phyloP scores from a whole-genome alignment of 2,329 filamentous ascomycete genomes.

The Calonectria multiphialidica region DNA sequence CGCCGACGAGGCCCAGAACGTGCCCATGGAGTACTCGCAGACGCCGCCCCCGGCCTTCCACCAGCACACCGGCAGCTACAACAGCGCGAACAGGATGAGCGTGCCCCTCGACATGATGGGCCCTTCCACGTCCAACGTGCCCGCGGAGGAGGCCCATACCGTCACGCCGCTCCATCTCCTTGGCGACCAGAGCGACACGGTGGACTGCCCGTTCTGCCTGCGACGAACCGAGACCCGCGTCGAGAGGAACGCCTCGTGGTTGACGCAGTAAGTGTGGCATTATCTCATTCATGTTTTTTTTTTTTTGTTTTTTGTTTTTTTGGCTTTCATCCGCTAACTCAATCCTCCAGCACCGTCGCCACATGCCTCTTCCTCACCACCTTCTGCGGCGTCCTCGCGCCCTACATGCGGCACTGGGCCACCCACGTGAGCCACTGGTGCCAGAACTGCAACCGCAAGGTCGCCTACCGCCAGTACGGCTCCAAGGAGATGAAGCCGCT shows the following conservation, averaged over 20 bases:
- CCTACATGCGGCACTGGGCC: slow-evolving; percentile 37
- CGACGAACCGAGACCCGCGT: slow-evolving; percentile 36
- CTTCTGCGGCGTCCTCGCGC: slow-evolving; percentile 38
- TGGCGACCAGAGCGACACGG: slow-evolving; percentile 36
- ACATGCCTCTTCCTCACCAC: slow-evolving; percentile 40
- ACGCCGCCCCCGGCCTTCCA: slow-evolving; percentile 8
- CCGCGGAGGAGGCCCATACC: slow-evolving; percentile 20
- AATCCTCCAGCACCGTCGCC: slow-evolving; percentile 22
- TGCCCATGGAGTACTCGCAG: neutral
- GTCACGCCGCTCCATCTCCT: slow-evolving; percentile 43
- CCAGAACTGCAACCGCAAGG: slow-evolving; percentile 42
- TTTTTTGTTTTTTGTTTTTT: too few relatives aligned
- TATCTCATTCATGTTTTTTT: too few relatives aligned
- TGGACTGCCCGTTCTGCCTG: slow-evolving; percentile 44
- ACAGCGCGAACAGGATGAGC: neutral
- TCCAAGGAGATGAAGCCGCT: slow-evolving; percentile 30
- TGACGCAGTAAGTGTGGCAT: slow-evolving; percentile 38
- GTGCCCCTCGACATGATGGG: neutral
- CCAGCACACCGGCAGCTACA: neutral
- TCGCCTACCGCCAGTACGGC: slow-evolving; percentile 32
- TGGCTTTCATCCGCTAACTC: neutral
- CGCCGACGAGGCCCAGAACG: slow-evolving; percentile 4
- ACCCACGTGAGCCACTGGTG: slow-evolving; percentile 41
- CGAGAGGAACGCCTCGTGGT: slow-evolving; percentile 33
- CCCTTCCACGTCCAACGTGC: neutral